Percentiles rank a stretch among this genome's conserved stretches.
These are phyloP conservation scores for Galeopsis tetrahit DNA, from an alignment of 257 asterid species.

Conservation along the genomic window DNA sequence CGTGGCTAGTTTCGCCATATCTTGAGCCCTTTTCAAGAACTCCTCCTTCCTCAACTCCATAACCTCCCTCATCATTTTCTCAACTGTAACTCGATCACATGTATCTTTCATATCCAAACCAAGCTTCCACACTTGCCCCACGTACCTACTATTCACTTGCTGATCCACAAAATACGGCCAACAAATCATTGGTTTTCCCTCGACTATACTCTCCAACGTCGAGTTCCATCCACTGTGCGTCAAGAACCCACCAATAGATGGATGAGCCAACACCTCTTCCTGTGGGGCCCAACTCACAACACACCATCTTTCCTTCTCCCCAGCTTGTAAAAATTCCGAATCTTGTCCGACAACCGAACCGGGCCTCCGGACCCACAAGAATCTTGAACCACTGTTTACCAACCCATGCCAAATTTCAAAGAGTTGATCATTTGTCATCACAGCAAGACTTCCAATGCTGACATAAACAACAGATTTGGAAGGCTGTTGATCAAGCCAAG, in stretches of 20 bases:
- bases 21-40: conserved; percentile 36
- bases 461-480: conserved; percentile 52
- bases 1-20: conserved; percentile 41
- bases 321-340: conserved; percentile 23
- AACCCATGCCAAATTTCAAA: conserved; percentile 64
- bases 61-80: conserved; percentile 44
- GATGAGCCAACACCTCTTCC: conserved; percentile 42
- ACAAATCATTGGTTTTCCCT: conserved; percentile 53
- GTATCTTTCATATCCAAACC: conserved; percentile 62
- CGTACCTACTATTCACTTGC: conserved; percentile 52
- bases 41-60: conserved; percentile 51
- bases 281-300: conserved; percentile 54
- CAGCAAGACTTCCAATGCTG: conserved; percentile 61
- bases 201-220: conserved; percentile 45
- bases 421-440: conserved; percentile 41
- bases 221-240: conserved; percentile 56
- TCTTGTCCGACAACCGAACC: conserved; percentile 43
- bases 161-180: conserved; percentile 55
- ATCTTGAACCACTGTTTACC: conserved; percentile 57
- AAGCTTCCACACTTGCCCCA: conserved; percentile 45
- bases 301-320: conserved; percentile 43
- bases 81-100: conserved; percentile 45
- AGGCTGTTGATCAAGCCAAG: conserved; percentile 62
- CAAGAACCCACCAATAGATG: conserved; percentile 42
- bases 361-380: conserved; percentile 58